Base-by-base conservation (phyloP, 164 flowering plant genomes). In the Annona squamosa region DNA sequence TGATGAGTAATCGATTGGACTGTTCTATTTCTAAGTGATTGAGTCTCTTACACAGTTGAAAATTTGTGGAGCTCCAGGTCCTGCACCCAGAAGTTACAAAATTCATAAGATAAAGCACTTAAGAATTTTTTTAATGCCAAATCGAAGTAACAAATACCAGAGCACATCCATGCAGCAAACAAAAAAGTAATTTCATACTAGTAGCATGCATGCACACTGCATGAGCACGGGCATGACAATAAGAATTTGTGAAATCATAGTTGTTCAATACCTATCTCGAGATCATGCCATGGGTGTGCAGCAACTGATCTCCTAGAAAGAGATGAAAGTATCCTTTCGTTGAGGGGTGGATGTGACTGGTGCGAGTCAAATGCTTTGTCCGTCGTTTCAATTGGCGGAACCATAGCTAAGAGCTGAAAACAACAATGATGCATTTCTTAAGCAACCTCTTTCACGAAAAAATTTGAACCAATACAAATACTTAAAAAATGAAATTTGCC, bases 201-300 rank as follows among this genome's bases (percentile, higher is more conserved):
- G 52, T 7, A 48, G 5, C 52, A 4, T 4, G 52, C 52, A 48
- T 7, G 9, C 52, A 48, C 52, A 26, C 37, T 26, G 37, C 9
- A 1, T 48, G 52, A 4, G 52, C 59, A 52, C 10, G 16, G 4
- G 3, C 16, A 66, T 66, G 18, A 66, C 42, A 42, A 13, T 44
- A 66, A 66, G 68, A 66, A 66, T 65, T 37, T 66, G 43, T 2
- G 59, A 52, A 52, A 66, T 26, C 48, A 52, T 0, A 13, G 63
- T 44, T 42, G 64, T 12, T n/a, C 26, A 65, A 2, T 83, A 90
- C 97, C 97, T 76, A 92, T 92, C 87, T 92, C 95, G 63, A 92
- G 97, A 85, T 92, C 97, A 85, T 91, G 97, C 94, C 97, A 91
- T 69, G 97, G 97, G 73, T 91, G 97, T 59, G 97, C 94, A 72